These are phyloP conservation scores for Yamadazyma conglobata DNA, from an alignment of 1,139 yeast genomes.

Conservation along the genomic window DNA sequence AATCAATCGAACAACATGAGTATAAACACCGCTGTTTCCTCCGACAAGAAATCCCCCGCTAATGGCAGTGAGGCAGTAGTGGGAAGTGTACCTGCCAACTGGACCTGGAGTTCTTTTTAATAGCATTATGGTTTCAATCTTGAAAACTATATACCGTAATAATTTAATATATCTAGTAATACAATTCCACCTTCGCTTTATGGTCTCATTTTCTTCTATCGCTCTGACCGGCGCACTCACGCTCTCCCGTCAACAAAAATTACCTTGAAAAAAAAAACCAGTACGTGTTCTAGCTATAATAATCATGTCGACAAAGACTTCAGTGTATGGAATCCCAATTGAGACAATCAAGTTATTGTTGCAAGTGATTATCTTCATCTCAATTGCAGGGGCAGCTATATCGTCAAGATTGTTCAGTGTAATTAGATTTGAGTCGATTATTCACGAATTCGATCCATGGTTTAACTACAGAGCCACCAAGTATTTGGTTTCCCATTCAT, in stretches of 20 bases:
- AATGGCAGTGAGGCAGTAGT: slow-evolving; percentile 10
- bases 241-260: too few species aligned
- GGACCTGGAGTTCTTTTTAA: slow-evolving; percentile 53
- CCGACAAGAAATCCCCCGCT: slow-evolving; percentile 2
- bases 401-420: slow-evolving; percentile 81
- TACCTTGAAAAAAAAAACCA: slow-evolving; percentile 1
- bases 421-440: slow-evolving; percentile 87
- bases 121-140: too few species aligned
- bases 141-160: too few species aligned
- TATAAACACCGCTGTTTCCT: slow-evolving; percentile 2
- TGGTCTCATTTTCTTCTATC: too few species aligned
- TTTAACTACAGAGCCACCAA: slow-evolving; percentile 95
- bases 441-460: slow-evolving; percentile 99
- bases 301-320: slow-evolving; percentile 1
- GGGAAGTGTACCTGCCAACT: slow-evolving; percentile 63
- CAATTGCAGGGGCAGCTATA: slow-evolving; percentile 86
- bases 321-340: slow-evolving; percentile 27
- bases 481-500: slow-evolving; percentile 78
- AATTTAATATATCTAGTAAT: too few species aligned
- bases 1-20: not conserved
- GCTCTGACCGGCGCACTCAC: too few species aligned
- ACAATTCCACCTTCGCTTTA: too few species aligned
- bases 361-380: slow-evolving; percentile 60
- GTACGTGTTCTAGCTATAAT: slow-evolving; percentile 2
- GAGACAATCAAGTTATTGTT: slow-evolving; percentile 49